Base-by-base conservation (phyloP, 2,329 filamentous ascomycete genomes). In the Curvularia lunata region DNA sequence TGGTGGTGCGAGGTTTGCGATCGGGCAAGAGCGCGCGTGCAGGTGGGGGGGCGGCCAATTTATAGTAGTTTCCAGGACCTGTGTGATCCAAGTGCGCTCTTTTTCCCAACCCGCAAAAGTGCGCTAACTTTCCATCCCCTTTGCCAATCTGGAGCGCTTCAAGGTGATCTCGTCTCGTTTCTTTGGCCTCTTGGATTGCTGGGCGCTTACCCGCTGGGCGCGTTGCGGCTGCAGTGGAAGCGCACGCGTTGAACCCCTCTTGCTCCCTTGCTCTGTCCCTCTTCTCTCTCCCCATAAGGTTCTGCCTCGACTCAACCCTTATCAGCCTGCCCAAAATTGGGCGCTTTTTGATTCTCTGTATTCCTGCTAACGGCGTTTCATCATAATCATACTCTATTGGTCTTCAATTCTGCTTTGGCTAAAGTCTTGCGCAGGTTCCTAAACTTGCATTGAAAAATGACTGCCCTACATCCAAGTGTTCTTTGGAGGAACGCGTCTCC, bases 121-220 rank as follows among this genome's bases (percentile, higher is more conserved):
- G 42, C 46, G 46, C 46, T 48, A 48, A 19, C 32, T 18, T 32
- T 37, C 46, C 18, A 21, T 34, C 18, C 30, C 46, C 46, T 48
- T 48, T 30, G 34, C 61, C 42, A 30, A 30, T 27, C 42, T 30
- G 32, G 32, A 48, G 46, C 46, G 46, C 46, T 48, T 48, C 46
- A 48, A 21, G 21, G 65, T 63, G 58, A 58, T 48, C 62, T 46
- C n/a, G 42, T 46, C 27, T 52, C 49, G 18, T 42, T 68, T 68
- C 71, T 71, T 71, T 64, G 59, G 56, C 57, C 60, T 54, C 54
- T 67, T 68, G 67, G 69, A 72, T 66, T 57, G 63, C 38, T 51
- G 54, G 57, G 59, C 34, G 58, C 27, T 59, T 52, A 45, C 25
- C n/a, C 9, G n/a, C n/a, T 28, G 63, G 64, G 59, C 58, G 61